These are phyloP conservation scores for Nadsonia fulvescens DNA, from an alignment of 805 yeast species.

Conservation along the genomic window DNA sequence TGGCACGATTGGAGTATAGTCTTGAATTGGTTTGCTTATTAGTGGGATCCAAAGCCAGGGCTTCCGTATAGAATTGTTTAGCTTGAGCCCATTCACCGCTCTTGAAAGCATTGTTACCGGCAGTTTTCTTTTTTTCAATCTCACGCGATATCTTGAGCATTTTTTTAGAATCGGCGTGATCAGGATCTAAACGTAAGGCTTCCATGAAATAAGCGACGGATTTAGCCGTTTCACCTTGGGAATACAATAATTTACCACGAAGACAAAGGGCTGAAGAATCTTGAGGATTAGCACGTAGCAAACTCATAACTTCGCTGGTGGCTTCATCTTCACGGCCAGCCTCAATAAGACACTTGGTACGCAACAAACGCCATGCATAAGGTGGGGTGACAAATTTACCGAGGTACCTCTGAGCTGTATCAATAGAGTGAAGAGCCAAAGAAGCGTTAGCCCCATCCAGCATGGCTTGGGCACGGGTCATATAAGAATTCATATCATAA, in stretches of 20 bases:
- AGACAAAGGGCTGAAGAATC: conserved; percentile 24
- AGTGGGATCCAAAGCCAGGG: conserved; percentile 43
- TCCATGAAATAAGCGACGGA: conserved; percentile 22
- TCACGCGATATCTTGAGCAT: conserved; percentile 17
- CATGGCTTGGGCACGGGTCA: conserved; percentile 18
- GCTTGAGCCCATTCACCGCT: conserved; percentile 47
- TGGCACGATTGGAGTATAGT: conserved; percentile 74
- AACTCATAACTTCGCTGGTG: conserved; percentile 18
- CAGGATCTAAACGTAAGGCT: conserved; percentile 26
- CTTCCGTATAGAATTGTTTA: conserved; percentile 50
- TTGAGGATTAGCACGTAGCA: conserved; percentile 19
- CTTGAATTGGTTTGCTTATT: conserved; percentile 30
- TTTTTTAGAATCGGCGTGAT: conserved; percentile 18
- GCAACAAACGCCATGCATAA: conserved; percentile 18
- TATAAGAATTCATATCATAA: conserved; percentile 20
- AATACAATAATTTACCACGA: conserved; percentile 21
- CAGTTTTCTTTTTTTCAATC: conserved; percentile 19
- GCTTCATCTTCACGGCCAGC: conserved; percentile 20
- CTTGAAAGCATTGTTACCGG: conserved; percentile 62
- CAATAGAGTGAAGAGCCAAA: conserved; percentile 20
- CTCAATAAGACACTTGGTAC: conserved; percentile 14
- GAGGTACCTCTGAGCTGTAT: conserved; percentile 20
- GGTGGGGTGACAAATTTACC: conserved; percentile 20
- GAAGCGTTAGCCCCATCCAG: conserved; percentile 12
- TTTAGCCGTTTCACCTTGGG: conserved; percentile 21